phyloP scores from a whole-genome alignment of 495 filamentous ascomycete species.

The Penicillium crystallinum region DNA sequence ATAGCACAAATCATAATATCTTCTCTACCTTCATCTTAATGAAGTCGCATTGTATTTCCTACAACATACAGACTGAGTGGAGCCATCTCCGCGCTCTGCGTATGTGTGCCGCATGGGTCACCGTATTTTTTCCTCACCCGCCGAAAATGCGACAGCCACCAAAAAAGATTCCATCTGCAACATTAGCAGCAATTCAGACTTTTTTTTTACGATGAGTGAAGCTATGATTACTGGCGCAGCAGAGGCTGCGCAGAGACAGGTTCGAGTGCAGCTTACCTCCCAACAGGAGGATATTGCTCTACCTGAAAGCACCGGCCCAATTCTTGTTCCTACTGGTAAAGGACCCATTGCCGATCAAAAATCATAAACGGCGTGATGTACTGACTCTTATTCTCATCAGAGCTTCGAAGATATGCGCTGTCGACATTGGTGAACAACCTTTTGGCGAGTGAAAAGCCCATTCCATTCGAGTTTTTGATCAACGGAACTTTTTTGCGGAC shows the following conservation, averaged over 20 bases:
- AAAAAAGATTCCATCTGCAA: constrained; percentile 14
- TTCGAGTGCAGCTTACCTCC: constrained; percentile 57
- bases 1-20: background rate
- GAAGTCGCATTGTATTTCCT: background rate
- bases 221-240: constrained; percentile 20
- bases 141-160: constrained; percentile 29
- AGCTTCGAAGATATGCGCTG: constrained; percentile 81
- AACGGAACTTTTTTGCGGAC: constrained; percentile 86
- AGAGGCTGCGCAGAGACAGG: constrained; percentile 44
- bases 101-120: constrained; percentile 40
- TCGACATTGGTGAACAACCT: constrained; percentile 93
- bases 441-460: constrained; percentile 66
- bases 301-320: constrained; percentile 55
- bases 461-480: constrained; percentile 94
- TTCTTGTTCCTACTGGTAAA: constrained; percentile 62
- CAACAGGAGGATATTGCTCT: constrained; percentile 55
- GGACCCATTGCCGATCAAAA: constrained; percentile 7
- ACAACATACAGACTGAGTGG: constrained; percentile 17
- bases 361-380: background rate
- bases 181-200: constrained; percentile 8
- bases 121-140: constrained; percentile 45
- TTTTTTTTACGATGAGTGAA: constrained; percentile 30
- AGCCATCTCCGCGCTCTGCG: constrained; percentile 38
- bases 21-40: background rate
- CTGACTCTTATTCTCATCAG: constrained; percentile 36